Evolutionary conservation across 352 stramenopile species (phyloP), one percentile per base, ranked within the genome.

Genomic region (Phytopythium boreale): DNA sequence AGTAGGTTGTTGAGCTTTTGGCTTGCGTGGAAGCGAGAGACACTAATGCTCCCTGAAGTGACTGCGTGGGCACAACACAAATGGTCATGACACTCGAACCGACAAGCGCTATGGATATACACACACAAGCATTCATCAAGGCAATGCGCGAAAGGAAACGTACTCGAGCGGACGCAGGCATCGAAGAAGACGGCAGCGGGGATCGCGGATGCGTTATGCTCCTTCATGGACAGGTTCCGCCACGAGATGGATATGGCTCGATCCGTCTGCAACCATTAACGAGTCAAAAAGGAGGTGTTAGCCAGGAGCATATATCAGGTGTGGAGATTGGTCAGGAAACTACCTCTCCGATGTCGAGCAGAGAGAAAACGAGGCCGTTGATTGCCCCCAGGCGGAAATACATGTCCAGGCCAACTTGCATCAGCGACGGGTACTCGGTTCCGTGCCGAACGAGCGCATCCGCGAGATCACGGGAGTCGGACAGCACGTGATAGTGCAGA

Each of bases 321-420:
- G 20, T 50, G 20, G 27, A 49, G 7, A 26, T n/a, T 26, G 5
- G 27, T 11, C 29, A 61, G 20, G 14, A 31, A n/a, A 17, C 8
- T 72, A 88, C 80, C 71, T 88, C 71, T 50, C 72, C 79, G 8
- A 74, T 36, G 20, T 77, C 66, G 56, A 93, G 70, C 53, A 90
- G 67, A 4, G 76, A 77, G 39, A 69, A 65, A 34, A 93, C 64
- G 39, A 91, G 68, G 22, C 75, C 49, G 27, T 62, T 65, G 53
- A 81, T 77, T 4, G 76, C 75, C 8, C 77, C 74, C 5, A 92
- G 59, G 0, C 81, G 79, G 44, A 75, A 87, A 56, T 88, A 84
- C 83, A 92, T 92, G 39, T 90, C 79, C 60, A 90, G 37, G 0
- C 77, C 81, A 14, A 87, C 61, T 71, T 92, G 83, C 56, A 84